phyloP scores from a whole-genome alignment of 805 yeast genomes.

The Candida suzukii region DNA sequence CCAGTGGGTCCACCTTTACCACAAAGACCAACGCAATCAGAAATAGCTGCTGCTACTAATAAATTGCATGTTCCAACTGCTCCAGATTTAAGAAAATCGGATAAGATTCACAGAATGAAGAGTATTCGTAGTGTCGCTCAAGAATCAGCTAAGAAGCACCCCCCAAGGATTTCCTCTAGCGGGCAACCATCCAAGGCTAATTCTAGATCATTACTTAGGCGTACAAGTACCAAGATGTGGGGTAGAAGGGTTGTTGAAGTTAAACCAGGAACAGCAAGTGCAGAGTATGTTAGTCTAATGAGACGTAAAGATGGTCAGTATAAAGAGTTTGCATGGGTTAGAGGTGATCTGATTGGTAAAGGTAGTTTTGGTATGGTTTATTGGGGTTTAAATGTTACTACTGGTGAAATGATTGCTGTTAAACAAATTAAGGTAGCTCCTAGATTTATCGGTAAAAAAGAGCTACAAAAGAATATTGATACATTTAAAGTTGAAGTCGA shows the following conservation, averaged over 20 bases:
- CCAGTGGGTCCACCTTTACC: conserved; percentile 4
- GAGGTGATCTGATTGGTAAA: conserved; percentile 92
- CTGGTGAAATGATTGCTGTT: conserved; percentile 98
- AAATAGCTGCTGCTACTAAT: conserved; percentile 31
- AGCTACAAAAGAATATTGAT: conserved; percentile 57
- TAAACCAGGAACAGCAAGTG: conserved; percentile 59
- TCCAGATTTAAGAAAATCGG: conserved; percentile 1
- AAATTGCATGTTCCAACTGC: neutral
- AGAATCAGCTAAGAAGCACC: conserved; percentile 51
- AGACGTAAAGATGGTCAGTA: conserved; percentile 59
- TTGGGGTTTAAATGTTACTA: conserved; percentile 86
- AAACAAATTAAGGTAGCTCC: conserved; percentile 78
- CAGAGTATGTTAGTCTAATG: conserved; percentile 59
- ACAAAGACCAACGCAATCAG: conserved; percentile 1
- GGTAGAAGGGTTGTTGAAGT: conserved; percentile 91
- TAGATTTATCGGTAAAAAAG: conserved; percentile 32
- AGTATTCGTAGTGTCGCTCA: conserved; percentile 90
- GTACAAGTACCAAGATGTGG: conserved; percentile 95
- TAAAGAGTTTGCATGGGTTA: conserved; percentile 93
- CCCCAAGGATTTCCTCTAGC: no score
- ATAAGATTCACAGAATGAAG: conserved; percentile 61
- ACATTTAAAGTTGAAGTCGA: conserved; percentile 88
- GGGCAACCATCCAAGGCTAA: no score
- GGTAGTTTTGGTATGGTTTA: conserved; percentile 96
- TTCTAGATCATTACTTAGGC: conserved; percentile 38